These are phyloP conservation scores for Rhynchospora pubera DNA, from an alignment of 176 grass and related monocot genomes.

Conservation along the genomic window DNA sequence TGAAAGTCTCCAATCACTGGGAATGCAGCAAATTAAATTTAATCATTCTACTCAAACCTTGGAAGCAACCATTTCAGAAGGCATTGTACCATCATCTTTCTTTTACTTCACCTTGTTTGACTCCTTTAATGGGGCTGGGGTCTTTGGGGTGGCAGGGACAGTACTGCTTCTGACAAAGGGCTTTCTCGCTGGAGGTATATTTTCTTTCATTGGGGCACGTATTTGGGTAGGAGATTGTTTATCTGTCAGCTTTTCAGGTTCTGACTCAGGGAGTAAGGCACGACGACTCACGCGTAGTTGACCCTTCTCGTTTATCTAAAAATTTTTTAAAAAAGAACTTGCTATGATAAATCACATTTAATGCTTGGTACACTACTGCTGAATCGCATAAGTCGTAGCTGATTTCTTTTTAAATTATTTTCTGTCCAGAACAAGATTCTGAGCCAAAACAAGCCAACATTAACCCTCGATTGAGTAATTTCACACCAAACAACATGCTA, in stretches of 20 bases:
- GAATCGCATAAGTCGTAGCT: not conserved
- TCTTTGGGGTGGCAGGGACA: not conserved
- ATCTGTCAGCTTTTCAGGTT: constrained; percentile 38
- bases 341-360: constrained; percentile 7
- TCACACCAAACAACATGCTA: constrained; percentile 2
- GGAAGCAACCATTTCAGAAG: constrained; percentile 12
- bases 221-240: constrained; percentile 25
- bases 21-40: not conserved
- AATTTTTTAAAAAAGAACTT: not conserved
- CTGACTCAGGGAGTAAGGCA: constrained; percentile 62
- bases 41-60: constrained; percentile 7
- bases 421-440: constrained; percentile 2
- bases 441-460: not conserved
- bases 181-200: constrained; percentile 13
- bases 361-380: not conserved
- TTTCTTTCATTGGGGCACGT: constrained; percentile 44
- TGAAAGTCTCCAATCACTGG: not conserved
- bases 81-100: not conserved
- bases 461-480: not conserved
- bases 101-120: constrained; percentile 10
- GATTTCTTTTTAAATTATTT: constrained; percentile 11
- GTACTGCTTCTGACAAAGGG: not conserved
- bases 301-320: constrained; percentile 90
- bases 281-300: constrained; percentile 81
- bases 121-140: constrained; percentile 6